Conservation (phyloP, 2,329 filamentous ascomycete species). For the Cytospora mali region DNA sequence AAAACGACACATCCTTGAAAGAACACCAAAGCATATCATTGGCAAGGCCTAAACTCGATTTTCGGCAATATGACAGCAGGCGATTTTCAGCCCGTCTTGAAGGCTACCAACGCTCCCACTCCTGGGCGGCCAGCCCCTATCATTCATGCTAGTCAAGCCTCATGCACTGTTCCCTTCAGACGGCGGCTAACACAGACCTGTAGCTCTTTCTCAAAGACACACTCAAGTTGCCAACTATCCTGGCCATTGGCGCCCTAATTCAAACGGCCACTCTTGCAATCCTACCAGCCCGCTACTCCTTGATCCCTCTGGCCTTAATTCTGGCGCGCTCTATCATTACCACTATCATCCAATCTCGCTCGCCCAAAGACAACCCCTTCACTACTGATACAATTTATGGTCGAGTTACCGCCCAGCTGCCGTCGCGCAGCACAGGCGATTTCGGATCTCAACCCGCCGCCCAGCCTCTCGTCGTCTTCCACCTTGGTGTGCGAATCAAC, state of each 20-base stretch:
- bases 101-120: constrained; percentile 8
- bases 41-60: not conserved
- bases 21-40: not conserved
- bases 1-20: not conserved
- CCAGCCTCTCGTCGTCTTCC: constrained; percentile 45
- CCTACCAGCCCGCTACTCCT: constrained; percentile 21
- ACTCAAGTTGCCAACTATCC: constrained; percentile 23
- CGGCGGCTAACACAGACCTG: not conserved
- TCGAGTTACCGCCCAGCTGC: constrained; percentile 26
- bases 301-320: constrained; percentile 18
- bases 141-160: not conserved
- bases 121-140: not conserved
- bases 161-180: not conserved
- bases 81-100: constrained; percentile 21
- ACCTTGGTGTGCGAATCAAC: constrained; percentile 49
- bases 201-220: constrained; percentile 26
- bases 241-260: constrained; percentile 24
- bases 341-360: constrained; percentile 11
- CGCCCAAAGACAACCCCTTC: constrained; percentile 18
- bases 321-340: constrained; percentile 18
- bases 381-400: constrained; percentile 17
- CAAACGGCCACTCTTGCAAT: constrained; percentile 14
- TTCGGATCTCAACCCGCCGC: constrained; percentile 32
- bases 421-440: not conserved
- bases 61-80: constrained; percentile 9